These are phyloP conservation scores for Tympanopsis confertula DNA, from an alignment of 2,329 filamentous ascomycete genomes.

Conservation along the genomic window DNA sequence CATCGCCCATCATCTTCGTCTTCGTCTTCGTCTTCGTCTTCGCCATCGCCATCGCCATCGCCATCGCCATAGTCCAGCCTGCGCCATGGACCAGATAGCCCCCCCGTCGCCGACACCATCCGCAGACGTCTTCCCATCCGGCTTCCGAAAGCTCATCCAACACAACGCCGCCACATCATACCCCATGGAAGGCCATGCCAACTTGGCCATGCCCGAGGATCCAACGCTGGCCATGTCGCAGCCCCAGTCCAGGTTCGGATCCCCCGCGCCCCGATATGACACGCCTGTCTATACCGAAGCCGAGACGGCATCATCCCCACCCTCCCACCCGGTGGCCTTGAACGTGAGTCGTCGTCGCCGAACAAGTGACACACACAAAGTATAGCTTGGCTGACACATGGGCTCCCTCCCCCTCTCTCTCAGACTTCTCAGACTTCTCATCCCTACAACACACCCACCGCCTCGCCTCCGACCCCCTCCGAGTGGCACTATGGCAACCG, in stretches of 20 bases:
- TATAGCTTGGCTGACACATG: too few species aligned
- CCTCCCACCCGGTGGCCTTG: too few species aligned
- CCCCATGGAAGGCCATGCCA: not conserved
- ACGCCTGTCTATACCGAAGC: slow-evolving; percentile 13
- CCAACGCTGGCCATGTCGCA: slow-evolving; percentile 19
- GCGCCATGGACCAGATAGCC: not conserved
- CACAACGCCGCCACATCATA: not conserved
- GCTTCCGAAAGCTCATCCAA: not conserved
- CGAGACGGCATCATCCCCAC: slow-evolving; percentile 11
- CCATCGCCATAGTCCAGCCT: too few species aligned
- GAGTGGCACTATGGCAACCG: slow-evolving; percentile 8
- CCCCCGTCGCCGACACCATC: not conserved
- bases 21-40: too few species aligned
- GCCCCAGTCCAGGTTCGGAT: slow-evolving; percentile 22
- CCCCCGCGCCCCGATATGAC: slow-evolving; percentile 18
- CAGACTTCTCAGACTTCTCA: slow-evolving; percentile 8
- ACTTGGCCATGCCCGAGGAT: slow-evolving; percentile 10
- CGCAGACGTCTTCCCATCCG: not conserved
- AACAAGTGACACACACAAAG: too few species aligned
- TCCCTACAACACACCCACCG: slow-evolving; percentile 37
- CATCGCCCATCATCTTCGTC: too few species aligned
- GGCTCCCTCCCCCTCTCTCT: too few species aligned
- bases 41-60: too few species aligned
- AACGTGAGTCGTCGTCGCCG: too few species aligned
- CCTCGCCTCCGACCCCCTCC: slow-evolving; percentile 34